Conservation (phyloP, 176 grass and related monocot species). For the maize (Zea mays) region Zm-B73-REFERENCE-NAM-5.0 NC_050097.1:15913501-15914000, state of each 20-base stretch:
- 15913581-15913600: not conserved
- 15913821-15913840: conserved; percentile 8
- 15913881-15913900: conserved; percentile 11
- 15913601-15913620: conserved; percentile 33
- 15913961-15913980: not conserved
- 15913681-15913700: no score
- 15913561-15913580: no score
- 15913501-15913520: not conserved
- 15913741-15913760: not conserved
- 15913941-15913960: conserved; percentile 2
- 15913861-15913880: not conserved
- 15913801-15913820: not conserved
- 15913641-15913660: not conserved
- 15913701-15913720: not conserved
- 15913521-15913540: not conserved
- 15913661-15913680: not conserved
- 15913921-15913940: not conserved
- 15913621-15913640: conserved; percentile 23
- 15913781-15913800: not conserved
- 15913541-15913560: no score
- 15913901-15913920: not conserved
- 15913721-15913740: not conserved
- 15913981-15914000: not conserved
- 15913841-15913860: not conserved
- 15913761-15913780: conserved; percentile 30